Conservation (phyloP, 371 early-diverging fungal species). For the Synchytrium microbalum region DNA sequence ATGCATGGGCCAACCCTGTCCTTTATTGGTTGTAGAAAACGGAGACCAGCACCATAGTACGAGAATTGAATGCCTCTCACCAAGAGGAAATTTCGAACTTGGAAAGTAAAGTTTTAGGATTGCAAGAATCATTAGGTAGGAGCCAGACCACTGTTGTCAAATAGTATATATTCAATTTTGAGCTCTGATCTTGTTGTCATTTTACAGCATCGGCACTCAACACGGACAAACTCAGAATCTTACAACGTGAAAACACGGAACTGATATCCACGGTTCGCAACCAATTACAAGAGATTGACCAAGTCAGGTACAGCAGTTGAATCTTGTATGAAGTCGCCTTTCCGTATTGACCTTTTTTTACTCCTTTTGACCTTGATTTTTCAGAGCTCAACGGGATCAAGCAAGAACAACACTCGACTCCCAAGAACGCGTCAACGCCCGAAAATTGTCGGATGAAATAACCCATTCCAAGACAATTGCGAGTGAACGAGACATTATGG, state of each 20-base stretch:
- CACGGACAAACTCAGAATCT: constrained; percentile 18
- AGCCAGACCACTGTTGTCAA: background rate
- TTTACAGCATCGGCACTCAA: constrained; percentile 20
- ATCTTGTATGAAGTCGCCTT: constrained; percentile 6
- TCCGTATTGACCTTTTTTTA: constrained; percentile 3
- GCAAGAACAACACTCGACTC: constrained; percentile 24
- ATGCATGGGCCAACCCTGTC: too few species aligned
- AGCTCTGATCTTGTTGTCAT: too few species aligned
- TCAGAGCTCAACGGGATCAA: constrained; percentile 32
- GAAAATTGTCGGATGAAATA: constrained; percentile 30
- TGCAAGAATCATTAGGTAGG: constrained; percentile 18
- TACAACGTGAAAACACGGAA: constrained; percentile 37
- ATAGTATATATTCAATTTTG: background rate
- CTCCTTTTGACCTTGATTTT: too few species aligned
- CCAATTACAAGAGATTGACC: constrained; percentile 24
- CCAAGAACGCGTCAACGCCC: constrained; percentile 22
- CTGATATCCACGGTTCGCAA: constrained; percentile 17
- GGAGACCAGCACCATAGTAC: constrained; percentile 14
- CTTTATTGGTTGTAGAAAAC: too few species aligned
- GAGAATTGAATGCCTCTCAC: constrained; percentile 9
- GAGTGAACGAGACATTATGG: background rate
- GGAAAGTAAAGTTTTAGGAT: constrained; percentile 12
- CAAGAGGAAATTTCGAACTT: constrained; percentile 16
- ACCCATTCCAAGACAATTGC: constrained; percentile 20
- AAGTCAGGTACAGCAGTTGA: constrained; percentile 15